A percentile compares a stretch with the other conserved stretches of the same genome.
These are phyloP conservation scores for Chenopodium album DNA, from an alignment of 148 eudicot species.

Conservation along the genomic window DNA sequence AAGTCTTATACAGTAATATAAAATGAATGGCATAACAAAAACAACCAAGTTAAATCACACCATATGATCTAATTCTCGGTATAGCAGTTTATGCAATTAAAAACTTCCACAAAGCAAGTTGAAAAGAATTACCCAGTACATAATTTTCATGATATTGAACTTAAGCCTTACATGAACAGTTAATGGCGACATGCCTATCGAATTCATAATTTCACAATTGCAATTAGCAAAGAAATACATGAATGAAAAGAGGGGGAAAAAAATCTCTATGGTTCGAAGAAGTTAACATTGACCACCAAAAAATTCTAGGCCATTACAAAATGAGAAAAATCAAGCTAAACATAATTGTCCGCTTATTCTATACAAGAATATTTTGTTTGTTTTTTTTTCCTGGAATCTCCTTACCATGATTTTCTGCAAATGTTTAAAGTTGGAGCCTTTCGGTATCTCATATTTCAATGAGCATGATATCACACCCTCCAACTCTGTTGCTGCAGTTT, in stretches of 20 bases:
- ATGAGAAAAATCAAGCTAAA: not conserved
- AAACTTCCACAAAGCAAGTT: not conserved
- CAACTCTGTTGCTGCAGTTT: not conserved
- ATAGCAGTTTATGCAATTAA: not conserved
- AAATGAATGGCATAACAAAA: not conserved
- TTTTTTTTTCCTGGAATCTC: not conserved
- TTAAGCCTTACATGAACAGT: not conserved
- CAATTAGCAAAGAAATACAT: conserved; percentile 11
- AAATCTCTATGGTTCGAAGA: not conserved
- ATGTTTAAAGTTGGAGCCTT: conserved; percentile 2
- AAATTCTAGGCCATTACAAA: conserved; percentile 18
- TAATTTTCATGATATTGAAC: not conserved
- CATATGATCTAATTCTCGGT: not conserved
- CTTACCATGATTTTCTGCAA: not conserved
- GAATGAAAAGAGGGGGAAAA: not conserved
- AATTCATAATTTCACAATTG: conserved; percentile 4
- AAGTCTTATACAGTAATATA: not conserved
- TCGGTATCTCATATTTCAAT: not conserved
- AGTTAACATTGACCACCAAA: conserved; percentile 16
- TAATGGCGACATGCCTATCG: conserved; percentile 5
- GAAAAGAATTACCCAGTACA: not conserved
- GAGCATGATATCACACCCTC: not conserved
- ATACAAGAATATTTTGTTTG: conserved; percentile 1
- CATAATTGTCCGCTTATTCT: conserved; percentile 10
- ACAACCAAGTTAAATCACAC: not conserved